Conservation (phyloP, 192 early-diverging fungal species). For the Pilaira anomala region DNA sequence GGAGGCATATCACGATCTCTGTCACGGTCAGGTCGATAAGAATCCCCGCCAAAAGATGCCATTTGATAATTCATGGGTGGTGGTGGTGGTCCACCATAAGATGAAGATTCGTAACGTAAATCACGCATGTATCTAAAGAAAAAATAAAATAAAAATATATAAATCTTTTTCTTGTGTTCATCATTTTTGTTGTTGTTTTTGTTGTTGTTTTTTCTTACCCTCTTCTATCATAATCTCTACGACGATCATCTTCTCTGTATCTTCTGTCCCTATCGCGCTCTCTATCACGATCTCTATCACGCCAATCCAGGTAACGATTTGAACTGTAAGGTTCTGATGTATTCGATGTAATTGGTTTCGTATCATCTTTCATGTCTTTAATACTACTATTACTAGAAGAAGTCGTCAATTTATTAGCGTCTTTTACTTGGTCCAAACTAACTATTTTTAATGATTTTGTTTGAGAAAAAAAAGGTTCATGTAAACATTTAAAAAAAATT, state of each 20-base stretch:
- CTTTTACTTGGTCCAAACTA: conserved; percentile 19
- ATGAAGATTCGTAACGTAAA: conserved; percentile 21
- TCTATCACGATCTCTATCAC: conserved; percentile 27
- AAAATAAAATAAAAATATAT: not conserved
- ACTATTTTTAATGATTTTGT: not conserved
- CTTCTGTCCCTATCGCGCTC: conserved; percentile 25
- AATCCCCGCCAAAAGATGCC: conserved; percentile 34
- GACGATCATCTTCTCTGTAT: conserved; percentile 35
- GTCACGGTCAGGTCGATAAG: conserved; percentile 37
- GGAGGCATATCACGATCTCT: conserved; percentile 31
- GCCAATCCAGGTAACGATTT: conserved; percentile 32
- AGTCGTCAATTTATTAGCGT: not conserved
- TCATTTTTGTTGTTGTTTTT: no score
- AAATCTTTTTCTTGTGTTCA: no score
- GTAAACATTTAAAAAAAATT: conserved; percentile 7
- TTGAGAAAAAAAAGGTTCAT: not conserved
- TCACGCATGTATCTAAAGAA: conserved; percentile 18
- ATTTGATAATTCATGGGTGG: conserved; percentile 10
- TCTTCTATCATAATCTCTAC: conserved; percentile 33
- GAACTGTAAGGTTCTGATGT: conserved; percentile 17
- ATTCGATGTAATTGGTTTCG: conserved; percentile 9
- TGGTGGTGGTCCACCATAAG: conserved; percentile 17
- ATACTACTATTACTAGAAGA: conserved; percentile 2
- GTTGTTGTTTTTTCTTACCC: no score
- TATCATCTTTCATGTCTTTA: conserved; percentile 22